Evolutionary conservation across 1,284 basidiomycete species (phyloP), one percentile per base, ranked within the genome.

Genomic region (Moesziomyces globuligerus): DNA sequence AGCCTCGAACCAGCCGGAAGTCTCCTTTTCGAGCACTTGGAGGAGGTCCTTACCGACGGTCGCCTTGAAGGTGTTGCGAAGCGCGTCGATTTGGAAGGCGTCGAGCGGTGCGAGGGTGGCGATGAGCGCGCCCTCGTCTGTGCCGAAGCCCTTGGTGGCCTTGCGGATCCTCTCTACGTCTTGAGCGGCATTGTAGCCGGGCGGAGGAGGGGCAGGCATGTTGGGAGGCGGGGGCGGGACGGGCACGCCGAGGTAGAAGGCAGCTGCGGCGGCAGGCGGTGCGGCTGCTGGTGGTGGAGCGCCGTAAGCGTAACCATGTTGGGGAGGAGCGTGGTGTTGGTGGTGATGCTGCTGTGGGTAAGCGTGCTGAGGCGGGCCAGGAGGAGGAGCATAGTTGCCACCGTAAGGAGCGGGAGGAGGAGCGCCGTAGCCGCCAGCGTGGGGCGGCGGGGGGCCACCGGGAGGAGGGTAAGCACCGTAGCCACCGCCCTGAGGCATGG

Each of bases 101-200:
- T 79, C 68, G 24, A 80, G 62, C 1, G 74, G 65, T 1, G 71
- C 67, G n/a, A 82, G 36, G 9, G 70, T 71, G 17, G 61, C 52
- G 32, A 79, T 81, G 28, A 75, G 65, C 3, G 60, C 58, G 34
- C 60, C 70, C 45, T 74, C 79, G 57, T 79, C 76, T 3, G 76
- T 79, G 36, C 76, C 79, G 44, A 79, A 78, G 9, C 81, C 80
- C 39, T 83, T 82, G 38, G 73, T 79, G 21, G 81, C 81, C 50
- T 80, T 83, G 26, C 76, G 59, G 55, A 83, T 71, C 7, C 56
- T 38, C 32, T 83, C 80, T 11, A 81, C 79, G 28, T 74, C 74
- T 15, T 54, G 52, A 1, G 59, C 51, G n/a, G 74, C 57, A 41
- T 81, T 72, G 60, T 78, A 80, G 20, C 78, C 78, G 25, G 66